Evolutionary conservation across 1,284 basidiomycete species (phyloP).

Genomic region (Ganoderma leucocontextum): DNA sequence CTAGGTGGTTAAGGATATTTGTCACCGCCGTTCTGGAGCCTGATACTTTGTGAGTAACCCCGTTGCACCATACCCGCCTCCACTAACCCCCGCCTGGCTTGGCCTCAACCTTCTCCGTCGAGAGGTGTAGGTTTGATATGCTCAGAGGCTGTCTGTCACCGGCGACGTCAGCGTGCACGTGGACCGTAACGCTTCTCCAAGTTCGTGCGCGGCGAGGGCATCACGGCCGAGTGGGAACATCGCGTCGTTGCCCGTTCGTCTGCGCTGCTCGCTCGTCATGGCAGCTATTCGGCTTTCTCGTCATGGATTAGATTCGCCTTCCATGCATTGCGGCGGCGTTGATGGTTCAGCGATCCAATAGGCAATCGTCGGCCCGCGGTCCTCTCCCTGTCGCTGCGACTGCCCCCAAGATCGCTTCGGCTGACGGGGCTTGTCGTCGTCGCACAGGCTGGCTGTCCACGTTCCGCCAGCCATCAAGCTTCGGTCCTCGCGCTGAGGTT

Average conservation of each 20-base stretch:
- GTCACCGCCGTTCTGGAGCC: neutral
- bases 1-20: neutral
- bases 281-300: neutral
- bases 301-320: neutral
- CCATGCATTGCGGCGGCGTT: neutral
- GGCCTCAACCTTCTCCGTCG: neutral
- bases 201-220: neutral
- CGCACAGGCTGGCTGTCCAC: neutral
- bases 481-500: neutral
- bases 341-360: neutral
- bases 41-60: neutral
- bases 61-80: neutral
- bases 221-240: neutral
- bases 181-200: neutral
- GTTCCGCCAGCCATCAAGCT: neutral
- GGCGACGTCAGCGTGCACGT: neutral
- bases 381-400: too few relatives aligned
- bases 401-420: too few relatives aligned
- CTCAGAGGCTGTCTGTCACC: neutral
- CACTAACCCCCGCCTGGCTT: neutral
- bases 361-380: neutral
- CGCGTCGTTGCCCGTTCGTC: neutral
- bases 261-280: neutral
- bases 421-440: neutral
- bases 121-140: neutral